Percentiles rank a stretch among this genome's conserved stretches.
Evolutionary conservation across 1,284 basidiomycete genomes (phyloP).

Genomic region (Puccinia novopanici): DNA sequence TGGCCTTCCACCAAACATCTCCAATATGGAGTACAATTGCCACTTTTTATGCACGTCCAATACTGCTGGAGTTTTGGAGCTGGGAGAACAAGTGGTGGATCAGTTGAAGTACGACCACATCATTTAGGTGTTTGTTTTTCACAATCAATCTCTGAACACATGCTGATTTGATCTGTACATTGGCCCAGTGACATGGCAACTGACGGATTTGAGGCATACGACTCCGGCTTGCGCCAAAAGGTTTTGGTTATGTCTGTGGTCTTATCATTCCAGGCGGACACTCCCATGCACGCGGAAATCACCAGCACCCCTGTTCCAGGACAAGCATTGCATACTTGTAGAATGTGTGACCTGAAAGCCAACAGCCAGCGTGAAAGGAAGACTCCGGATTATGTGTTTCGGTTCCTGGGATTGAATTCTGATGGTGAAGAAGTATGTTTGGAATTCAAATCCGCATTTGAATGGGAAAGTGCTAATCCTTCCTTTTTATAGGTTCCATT

Average conservation of each 20-base stretch:
- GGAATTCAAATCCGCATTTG: background rate
- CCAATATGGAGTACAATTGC: too few species aligned
- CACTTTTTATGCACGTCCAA: too few species aligned
- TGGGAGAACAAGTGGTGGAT: too few species aligned
- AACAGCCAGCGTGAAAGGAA: background rate
- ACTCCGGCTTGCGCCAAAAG: background rate
- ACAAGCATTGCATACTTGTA: background rate
- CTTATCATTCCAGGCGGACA: slow-evolving; percentile 5
- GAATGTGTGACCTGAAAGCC: background rate
- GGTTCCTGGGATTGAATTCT: background rate
- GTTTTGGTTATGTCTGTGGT: background rate
- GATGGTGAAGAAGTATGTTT: background rate
- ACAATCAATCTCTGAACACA: too few species aligned
- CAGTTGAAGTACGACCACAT: too few species aligned
- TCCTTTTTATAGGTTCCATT: too few species aligned
- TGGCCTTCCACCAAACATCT: too few species aligned
- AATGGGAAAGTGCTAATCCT: too few species aligned
- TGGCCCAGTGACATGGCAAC: background rate
- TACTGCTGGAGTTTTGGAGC: too few species aligned
- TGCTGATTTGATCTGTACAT: too few species aligned
- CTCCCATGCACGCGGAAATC: slow-evolving; percentile 12
- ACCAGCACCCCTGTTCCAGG: background rate
- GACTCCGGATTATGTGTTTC: background rate
- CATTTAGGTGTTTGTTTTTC: too few species aligned
- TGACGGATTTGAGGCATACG: background rate